Base-by-base conservation (phyloP, 140 eudicot species). In the Senecio squalidus region DNA sequence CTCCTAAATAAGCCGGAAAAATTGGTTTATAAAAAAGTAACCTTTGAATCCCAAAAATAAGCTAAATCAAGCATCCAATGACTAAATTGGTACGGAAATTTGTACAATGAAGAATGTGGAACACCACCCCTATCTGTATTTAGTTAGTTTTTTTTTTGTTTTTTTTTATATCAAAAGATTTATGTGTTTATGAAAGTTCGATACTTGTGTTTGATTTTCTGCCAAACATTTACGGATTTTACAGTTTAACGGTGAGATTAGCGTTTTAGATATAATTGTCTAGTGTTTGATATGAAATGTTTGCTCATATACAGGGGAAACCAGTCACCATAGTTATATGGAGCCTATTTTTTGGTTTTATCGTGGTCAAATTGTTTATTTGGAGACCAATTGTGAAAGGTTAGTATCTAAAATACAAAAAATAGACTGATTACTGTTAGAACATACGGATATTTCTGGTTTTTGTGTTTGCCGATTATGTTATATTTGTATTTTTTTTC, bases 381-480 rank as follows among this genome's bases (percentile, higher is more conserved):
- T 63, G 76, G 83, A 51, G 70, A 40, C 73, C 67, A 0, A 62
- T 78, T 49, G 74, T 73, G 50, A 73, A 78, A 78, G 83, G 83
- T 78, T 52, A 62, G 66, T 15, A 49, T 68, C 44, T 26, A n/a
- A n/a, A n/a, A n/a, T n/a, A n/a, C n/a, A n/a, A n/a, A 7, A 29
- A 1, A 44, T 5, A 14, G 9, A 26, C 15, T 29, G 7, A 14
- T 36, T 24, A 4, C 10, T 56, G 13, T 3, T 38, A 39, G 36
- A 20, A 34, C 14, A 6, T 24, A 13, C 38, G 8, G 47, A 4
- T 48, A 5, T 1, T 14, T 21, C 6, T 10, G 6, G n/a, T 43
- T 43, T n/a, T 43, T 1, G 7, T 3, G 5, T 43, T 15, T 43
- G 10, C 49, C n/a, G 27, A 1, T 15, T 13, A 14, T 41, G n/a